Evolutionary conservation across 768 basidiomycete species (phyloP).

Genomic region (Gloeophyllum trabeum): DNA sequence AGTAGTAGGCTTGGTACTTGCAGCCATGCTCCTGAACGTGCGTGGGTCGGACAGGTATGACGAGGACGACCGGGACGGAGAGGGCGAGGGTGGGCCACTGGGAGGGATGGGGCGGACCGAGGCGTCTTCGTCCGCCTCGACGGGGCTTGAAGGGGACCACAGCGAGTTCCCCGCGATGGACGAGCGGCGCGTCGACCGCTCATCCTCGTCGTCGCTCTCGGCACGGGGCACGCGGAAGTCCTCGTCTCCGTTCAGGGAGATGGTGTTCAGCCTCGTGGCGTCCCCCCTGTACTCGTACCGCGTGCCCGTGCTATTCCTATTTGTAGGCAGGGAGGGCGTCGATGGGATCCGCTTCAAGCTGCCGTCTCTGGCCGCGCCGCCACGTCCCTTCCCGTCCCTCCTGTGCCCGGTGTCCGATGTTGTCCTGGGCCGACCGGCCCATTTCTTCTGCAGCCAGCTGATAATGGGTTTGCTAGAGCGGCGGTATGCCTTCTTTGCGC

Average conservation of each 20-base stretch:
- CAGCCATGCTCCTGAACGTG: conserved; percentile 74
- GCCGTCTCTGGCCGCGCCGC: neutral
- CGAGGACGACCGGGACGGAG: conserved; percentile 74
- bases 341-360: conserved; percentile 1
- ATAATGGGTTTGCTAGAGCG: conserved; percentile 79
- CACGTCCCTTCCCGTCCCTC: neutral
- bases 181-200: conserved; percentile 20
- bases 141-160: conserved; percentile 66
- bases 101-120: conserved; percentile 86
- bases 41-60: conserved; percentile 75
- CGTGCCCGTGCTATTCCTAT: conserved; percentile 9
- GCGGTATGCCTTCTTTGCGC: conserved; percentile 52
- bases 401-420: neutral
- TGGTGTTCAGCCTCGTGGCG: conserved; percentile 22
- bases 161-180: conserved; percentile 55
- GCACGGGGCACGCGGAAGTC: conserved; percentile 25
- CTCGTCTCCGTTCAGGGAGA: conserved; percentile 55
- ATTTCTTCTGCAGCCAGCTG: conserved; percentile 84
- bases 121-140: conserved; percentile 92
- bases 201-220: conserved; percentile 32
- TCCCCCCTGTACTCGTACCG: conserved; percentile 8
- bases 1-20: conserved; percentile 92
- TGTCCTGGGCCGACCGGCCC: conserved; percentile 26
- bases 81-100: conserved; percentile 77
- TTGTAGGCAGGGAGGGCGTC: conserved; percentile 7